Base-by-base conservation (phyloP, 129 eudicot species). In the Flaveria brownii region DNA sequence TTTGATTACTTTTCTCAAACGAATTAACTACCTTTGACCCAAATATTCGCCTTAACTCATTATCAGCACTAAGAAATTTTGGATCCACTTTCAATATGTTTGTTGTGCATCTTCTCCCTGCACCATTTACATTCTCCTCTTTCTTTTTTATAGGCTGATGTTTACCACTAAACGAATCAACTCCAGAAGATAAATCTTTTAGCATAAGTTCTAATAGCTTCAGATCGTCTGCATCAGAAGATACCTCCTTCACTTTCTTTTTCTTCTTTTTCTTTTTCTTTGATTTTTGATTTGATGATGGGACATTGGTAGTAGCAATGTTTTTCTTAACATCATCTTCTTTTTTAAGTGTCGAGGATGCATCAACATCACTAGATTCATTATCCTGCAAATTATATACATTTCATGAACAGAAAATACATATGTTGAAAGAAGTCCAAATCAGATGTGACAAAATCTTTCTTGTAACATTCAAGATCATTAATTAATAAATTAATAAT, bases 21-120 rank as follows among this genome's bases (percentile, higher is more conserved):
- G 96, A 85, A 69, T 83, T 82, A 18, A 94, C 98, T 28, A 94
- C 98, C 80, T 85, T 91, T 13, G 97, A 88, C 66, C 98, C 98
- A 75, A 94, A 94, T 82, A 94, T 94, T 60, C 97, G 85, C 52
- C 93, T 84, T 47, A 94, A 78, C 88, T 94, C 98, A 71, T 89
- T 91, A 83, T 94, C 96, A 12, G 96, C 97, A 81, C 85, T 91
- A 12, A 94, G 87, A 70, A 81, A 87, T 78, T 75, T 91, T 43
- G 98, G 93, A 76, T 94, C 98, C 57, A 94, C 87, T 75, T 88
- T 95, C 74, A 94, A 50, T 74, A 91, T 64, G 69, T 91, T 84
- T 25, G 85, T 59, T 68, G 77, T 77, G 59, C 50, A 20, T 69
- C 77, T 84, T 70, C 74, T 86, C 77, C 56, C 49, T 52, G 55